These are phyloP conservation scores for Rubia yunnanensis DNA, from an alignment of 257 asterid species.

Conservation along the genomic window DNA sequence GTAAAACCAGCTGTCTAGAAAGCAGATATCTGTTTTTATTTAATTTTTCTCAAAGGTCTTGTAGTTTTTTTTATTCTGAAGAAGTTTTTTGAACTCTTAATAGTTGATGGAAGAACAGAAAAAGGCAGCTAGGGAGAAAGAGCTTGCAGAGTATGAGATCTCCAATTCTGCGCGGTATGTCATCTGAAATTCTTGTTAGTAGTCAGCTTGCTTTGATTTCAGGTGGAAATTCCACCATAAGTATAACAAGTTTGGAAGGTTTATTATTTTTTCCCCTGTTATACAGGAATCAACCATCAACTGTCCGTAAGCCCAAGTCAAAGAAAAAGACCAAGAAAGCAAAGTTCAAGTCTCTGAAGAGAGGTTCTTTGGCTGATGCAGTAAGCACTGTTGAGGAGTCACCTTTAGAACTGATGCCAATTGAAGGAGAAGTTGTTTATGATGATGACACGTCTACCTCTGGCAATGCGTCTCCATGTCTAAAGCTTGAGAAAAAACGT, in stretches of 20 bases:
- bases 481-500: constrained; percentile 52
- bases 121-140: constrained; percentile 85
- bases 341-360: constrained; percentile 91
- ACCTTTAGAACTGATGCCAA: constrained; percentile 46
- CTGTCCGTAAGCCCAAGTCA: constrained; percentile 48
- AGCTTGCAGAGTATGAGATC: constrained; percentile 60
- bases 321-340: constrained; percentile 84
- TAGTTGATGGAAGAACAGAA: constrained; percentile 83
- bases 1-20: not conserved
- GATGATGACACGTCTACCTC: constrained; percentile 58
- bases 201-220: not conserved
- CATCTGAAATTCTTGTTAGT: not conserved
- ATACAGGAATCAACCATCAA: constrained; percentile 43
- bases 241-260: not conserved
- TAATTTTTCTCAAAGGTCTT: constrained; percentile 9
- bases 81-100: constrained; percentile 10
- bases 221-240: not conserved
- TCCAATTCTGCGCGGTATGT: constrained; percentile 56
- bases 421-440: constrained; percentile 44
- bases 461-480: constrained; percentile 51
- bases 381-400: constrained; percentile 46
- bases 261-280: constrained; percentile 6
- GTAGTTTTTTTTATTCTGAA: constrained; percentile 5
- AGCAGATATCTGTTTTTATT: not conserved
- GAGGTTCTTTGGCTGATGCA: constrained; percentile 65